phyloP scores from a whole-genome alignment of 306 rosid genomes.

The Pyrus bretschneideri region DNA sequence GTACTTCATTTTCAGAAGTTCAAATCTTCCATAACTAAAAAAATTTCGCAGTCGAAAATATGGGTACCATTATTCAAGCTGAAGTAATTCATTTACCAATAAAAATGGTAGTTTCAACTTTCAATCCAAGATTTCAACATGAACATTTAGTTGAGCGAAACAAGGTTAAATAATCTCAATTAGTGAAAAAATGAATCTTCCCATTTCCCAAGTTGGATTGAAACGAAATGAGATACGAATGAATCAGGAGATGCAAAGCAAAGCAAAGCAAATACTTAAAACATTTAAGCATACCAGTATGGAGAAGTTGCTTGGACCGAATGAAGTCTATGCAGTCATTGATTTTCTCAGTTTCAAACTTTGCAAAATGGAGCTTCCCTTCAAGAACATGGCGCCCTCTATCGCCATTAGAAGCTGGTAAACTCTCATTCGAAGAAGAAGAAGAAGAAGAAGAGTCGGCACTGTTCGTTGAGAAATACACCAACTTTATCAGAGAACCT shows the following conservation, averaged over 20 bases:
- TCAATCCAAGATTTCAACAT: background rate
- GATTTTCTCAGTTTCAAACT: conserved; percentile 79
- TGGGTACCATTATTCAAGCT: background rate
- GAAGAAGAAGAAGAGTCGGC: conserved; percentile 27
- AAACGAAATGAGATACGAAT: background rate
- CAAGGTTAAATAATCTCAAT: background rate
- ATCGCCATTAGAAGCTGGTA: conserved; percentile 28
- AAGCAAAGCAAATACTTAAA: background rate
- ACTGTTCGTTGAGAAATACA: conserved; percentile 57
- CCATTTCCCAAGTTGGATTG: background rate
- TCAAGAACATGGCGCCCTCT: conserved; percentile 32
- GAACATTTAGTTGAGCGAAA: background rate
- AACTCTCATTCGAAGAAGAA: conserved; percentile 29
- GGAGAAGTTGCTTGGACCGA: conserved; percentile 55
- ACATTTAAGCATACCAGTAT: conserved; percentile 36
- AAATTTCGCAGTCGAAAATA: background rate
- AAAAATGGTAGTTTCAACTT: background rate
- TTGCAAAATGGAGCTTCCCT: conserved; percentile 78
- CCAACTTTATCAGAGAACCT: conserved; percentile 85
- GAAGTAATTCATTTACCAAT: background rate
- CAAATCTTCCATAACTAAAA: background rate
- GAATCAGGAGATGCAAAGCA: background rate
- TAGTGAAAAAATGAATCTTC: background rate
- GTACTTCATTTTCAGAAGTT: background rate
- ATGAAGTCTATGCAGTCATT: conserved; percentile 75